A percentile compares a stretch with the other conserved stretches of the same genome.
These are phyloP conservation scores for Ustilago curta DNA, from an alignment of 1,284 basidiomycete species.

Conservation along the genomic window DNA sequence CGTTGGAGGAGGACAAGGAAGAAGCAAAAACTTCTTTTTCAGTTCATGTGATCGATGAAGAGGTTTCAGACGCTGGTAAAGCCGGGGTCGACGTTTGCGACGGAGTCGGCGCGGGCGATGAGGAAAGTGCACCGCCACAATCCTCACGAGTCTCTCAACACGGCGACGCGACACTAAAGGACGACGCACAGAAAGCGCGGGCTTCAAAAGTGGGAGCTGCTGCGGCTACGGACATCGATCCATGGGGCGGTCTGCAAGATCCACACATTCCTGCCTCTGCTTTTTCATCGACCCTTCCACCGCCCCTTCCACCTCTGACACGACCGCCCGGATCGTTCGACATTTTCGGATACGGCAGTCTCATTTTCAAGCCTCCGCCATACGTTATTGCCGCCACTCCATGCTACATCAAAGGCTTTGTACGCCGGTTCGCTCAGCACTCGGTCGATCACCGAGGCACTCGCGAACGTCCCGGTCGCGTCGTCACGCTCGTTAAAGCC, in stretches of 20 bases:
- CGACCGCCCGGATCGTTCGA: constrained; percentile 62
- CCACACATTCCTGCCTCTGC: constrained; percentile 44
- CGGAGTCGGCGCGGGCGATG: constrained; percentile 22
- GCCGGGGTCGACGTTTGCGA: constrained; percentile 19
- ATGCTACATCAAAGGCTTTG: constrained; percentile 86
- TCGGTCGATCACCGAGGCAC: constrained; percentile 81
- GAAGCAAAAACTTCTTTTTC: neutral
- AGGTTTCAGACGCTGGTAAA: constrained; percentile 3
- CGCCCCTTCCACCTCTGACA: constrained; percentile 26
- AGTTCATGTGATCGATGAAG: constrained; percentile 33
- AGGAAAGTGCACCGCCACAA: constrained; percentile 26
- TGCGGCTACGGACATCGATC: constrained; percentile 20
- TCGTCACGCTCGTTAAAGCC: constrained; percentile 86
- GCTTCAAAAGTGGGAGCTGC: neutral
- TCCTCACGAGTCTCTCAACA: neutral
- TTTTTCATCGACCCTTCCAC: constrained; percentile 29
- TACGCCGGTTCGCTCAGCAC: constrained; percentile 84
- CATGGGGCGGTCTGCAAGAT: constrained; percentile 34
- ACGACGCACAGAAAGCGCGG: neutral
- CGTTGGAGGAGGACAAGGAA: neutral
- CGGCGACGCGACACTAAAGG: neutral
- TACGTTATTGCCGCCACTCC: constrained; percentile 70
- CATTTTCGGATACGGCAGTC: constrained; percentile 65
- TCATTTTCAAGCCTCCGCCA: constrained; percentile 69
- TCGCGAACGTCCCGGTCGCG: constrained; percentile 74